phyloP scores from a whole-genome alignment of 108 stramenopile species.

The Chaetoceros tenuissimus region DNA sequence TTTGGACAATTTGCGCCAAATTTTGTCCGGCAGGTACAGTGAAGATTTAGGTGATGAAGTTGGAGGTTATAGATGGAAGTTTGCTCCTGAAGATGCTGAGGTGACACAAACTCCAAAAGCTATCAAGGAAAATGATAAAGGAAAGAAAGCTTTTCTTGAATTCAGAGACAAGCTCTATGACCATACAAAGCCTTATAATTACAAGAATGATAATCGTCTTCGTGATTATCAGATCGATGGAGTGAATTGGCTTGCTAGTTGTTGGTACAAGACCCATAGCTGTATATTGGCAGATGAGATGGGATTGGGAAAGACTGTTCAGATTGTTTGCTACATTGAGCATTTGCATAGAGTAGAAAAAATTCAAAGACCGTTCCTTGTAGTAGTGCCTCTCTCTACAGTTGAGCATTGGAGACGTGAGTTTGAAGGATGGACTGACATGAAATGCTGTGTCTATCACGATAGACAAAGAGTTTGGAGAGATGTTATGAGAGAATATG shows the following conservation, averaged over 20 bases:
- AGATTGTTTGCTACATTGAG: conserved; percentile 92
- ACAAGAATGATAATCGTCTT: conserved; percentile 74
- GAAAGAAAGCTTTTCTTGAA: conserved; percentile 68
- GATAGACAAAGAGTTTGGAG: conserved; percentile 91
- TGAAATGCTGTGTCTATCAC: conserved; percentile 94
- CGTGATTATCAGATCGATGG: conserved; percentile 95
- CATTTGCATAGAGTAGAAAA: conserved; percentile 91
- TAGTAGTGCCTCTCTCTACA: conserved; percentile 95
- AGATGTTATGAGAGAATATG: conserved; percentile 94
- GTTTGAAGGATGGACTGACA: conserved; percentile 94
- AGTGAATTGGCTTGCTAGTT: conserved; percentile 93
- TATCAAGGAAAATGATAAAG: conserved; percentile 52
- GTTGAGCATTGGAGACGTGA: conserved; percentile 99
- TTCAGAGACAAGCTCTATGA: conserved; percentile 83
- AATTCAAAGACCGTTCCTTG: conserved; percentile 86
- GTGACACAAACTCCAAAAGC: conserved; percentile 39
- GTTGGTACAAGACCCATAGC: conserved; percentile 83
- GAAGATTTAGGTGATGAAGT: conserved; percentile 81
- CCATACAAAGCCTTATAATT: conserved; percentile 66
- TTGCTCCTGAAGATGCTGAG: conserved; percentile 63
- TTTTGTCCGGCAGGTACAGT: conserved; percentile 66
- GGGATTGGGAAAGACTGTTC: conserved; percentile 80
- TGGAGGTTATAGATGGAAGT: conserved; percentile 79
- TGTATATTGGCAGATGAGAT: conserved; percentile 95
- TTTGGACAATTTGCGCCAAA: conserved; percentile 40